A percentile compares a stretch with the other conserved stretches of the same genome.
Conservation (phyloP, 176 grass and related monocot genomes). For the Pontederia paniculata region DNA sequence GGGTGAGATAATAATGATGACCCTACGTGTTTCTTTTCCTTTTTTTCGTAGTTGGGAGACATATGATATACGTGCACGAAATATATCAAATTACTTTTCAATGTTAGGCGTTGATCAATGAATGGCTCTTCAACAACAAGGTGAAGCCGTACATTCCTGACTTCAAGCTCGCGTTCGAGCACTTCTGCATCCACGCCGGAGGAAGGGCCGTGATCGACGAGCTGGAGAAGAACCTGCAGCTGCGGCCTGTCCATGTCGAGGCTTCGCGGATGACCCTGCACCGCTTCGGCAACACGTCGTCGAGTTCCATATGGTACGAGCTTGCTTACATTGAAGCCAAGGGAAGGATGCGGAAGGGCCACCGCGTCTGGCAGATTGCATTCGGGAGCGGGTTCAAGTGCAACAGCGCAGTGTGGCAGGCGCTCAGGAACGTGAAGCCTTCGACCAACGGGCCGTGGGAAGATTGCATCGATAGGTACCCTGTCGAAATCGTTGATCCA, state of each 20-base stretch:
- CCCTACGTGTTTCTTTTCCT: too few relatives aligned
- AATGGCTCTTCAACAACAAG: conserved; percentile 68
- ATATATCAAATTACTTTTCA: too few relatives aligned
- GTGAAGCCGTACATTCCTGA: conserved; percentile 79
- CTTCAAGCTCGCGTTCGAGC: conserved; percentile 90
- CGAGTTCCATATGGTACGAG: conserved; percentile 96
- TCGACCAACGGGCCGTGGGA: conserved; percentile 53
- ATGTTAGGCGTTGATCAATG: too few relatives aligned
- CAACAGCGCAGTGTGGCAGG: conserved; percentile 84
- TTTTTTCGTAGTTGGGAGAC: too few relatives aligned
- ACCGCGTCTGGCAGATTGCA: conserved; percentile 92
- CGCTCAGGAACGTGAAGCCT: conserved; percentile 57
- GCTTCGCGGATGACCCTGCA: conserved; percentile 87
- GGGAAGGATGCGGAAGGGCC: conserved; percentile 51
- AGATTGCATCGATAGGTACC: conserved; percentile 68
- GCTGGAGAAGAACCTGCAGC: conserved; percentile 89
- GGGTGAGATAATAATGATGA: too few relatives aligned
- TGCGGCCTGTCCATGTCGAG: conserved; percentile 57
- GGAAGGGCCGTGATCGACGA: conserved; percentile 80
- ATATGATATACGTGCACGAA: too few relatives aligned
- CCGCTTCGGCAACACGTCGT: conserved; percentile 81
- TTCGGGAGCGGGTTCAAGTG: conserved; percentile 96
- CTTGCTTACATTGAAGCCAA: conserved; percentile 85
- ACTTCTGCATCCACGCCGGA: conserved; percentile 93
- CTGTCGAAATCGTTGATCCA: conserved; percentile 63